Evolutionary conservation across 345 rosid species (phyloP).

Genomic region (Gossypioides kirkii): DNA sequence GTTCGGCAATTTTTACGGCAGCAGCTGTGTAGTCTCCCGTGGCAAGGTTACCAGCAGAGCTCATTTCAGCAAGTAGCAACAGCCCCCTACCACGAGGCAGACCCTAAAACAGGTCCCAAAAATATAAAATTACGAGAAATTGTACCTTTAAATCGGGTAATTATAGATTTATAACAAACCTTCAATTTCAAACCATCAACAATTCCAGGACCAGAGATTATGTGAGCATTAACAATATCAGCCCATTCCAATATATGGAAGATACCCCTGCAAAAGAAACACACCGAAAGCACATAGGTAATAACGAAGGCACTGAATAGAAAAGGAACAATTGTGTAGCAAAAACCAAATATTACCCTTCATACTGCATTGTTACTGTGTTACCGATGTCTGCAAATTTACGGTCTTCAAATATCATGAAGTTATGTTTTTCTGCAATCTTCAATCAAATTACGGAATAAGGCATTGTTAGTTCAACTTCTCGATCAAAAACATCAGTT

Average conservation of each 20-base stretch:
- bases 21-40: conserved; percentile 92
- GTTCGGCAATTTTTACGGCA: conserved; percentile 87
- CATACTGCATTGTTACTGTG: conserved; percentile 98
- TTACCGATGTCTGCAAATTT: conserved; percentile 99
- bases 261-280: conserved; percentile 58
- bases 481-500: not conserved
- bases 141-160: not conserved
- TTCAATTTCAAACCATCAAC: conserved; percentile 88
- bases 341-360: conserved; percentile 43
- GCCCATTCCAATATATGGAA: conserved; percentile 89
- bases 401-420: conserved; percentile 91
- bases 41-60: conserved; percentile 97
- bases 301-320: not conserved
- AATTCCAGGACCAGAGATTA: conserved; percentile 92
- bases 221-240: conserved; percentile 86
- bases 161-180: conserved; percentile 33
- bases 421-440: conserved; percentile 89
- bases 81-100: conserved; percentile 88
- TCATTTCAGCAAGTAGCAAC: conserved; percentile 93
- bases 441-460: conserved; percentile 11
- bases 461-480: conserved; percentile 3
- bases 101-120: conserved; percentile 44
- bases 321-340: not conserved
- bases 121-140: conserved; percentile 9
- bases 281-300: not conserved